These are phyloP conservation scores for Lecanoromycetidae sp. DNA, from an alignment of 2,329 filamentous ascomycete species.

Conservation along the genomic window DNA sequence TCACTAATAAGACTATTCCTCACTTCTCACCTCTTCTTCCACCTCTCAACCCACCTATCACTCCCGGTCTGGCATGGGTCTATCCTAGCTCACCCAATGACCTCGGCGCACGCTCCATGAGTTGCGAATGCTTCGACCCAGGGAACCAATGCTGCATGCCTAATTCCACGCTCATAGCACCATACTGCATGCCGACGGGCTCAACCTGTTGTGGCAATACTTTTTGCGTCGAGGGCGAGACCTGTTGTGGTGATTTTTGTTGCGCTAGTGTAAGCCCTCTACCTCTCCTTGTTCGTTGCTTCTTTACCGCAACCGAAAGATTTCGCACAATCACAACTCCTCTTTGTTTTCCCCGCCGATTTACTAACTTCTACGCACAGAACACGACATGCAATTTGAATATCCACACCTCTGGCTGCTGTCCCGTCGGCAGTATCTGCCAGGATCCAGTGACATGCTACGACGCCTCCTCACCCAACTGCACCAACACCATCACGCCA, in stretches of 20 bases:
- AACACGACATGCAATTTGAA: constrained; percentile 7
- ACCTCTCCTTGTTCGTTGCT: no score
- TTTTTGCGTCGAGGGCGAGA: constrained; percentile 7
- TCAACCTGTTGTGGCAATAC: constrained; percentile 11
- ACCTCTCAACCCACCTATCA: constrained; percentile 11
- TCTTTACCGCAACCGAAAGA: no score
- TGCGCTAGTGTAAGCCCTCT: constrained; percentile 10
- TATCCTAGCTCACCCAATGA: constrained; percentile 6
- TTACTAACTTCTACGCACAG: neutral
- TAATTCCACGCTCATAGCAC: neutral
- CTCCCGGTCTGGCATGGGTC: constrained; percentile 15
- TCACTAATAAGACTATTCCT: neutral
- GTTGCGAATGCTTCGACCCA: constrained; percentile 16
- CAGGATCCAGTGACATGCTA: constrained; percentile 3
- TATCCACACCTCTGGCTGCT: constrained; percentile 10
- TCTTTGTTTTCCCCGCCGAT: neutral
- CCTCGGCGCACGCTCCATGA: constrained; percentile 7
- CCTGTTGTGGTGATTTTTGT: constrained; percentile 15
- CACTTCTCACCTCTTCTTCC: neutral
- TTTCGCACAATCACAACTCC: neutral
- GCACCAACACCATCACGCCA: neutral
- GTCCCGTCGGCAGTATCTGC: constrained; percentile 11
- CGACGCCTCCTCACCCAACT: constrained; percentile 10
- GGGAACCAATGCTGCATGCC: constrained; percentile 15
- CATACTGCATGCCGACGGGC: constrained; percentile 12